Evolutionary conservation across 768 basidiomycete genomes (phyloP).

Genomic region (Pleurotus giganteus): DNA sequence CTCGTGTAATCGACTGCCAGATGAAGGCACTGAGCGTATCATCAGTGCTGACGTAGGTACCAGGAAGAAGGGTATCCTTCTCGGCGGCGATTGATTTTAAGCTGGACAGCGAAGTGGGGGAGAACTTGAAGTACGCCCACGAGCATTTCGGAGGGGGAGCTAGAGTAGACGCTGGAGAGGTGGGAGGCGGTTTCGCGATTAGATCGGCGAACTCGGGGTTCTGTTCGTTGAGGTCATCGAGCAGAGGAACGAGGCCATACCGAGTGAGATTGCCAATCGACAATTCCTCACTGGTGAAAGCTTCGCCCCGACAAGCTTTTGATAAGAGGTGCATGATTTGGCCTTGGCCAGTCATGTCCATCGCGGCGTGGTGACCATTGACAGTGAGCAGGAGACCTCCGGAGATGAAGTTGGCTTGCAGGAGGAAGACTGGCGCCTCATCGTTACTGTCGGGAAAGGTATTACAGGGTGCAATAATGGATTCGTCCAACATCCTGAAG

Average conservation of each 20-base stretch:
- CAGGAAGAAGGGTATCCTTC: slow-evolving; percentile 10
- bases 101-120: slow-evolving; percentile 11
- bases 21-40: slow-evolving; percentile 25
- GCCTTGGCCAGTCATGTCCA: slow-evolving; percentile 27
- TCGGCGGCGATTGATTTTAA: slow-evolving; percentile 20
- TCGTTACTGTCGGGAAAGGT: slow-evolving; percentile 16
- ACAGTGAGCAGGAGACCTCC: slow-evolving; percentile 25
- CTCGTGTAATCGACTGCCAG: slow-evolving; percentile 24
- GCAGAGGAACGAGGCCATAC: slow-evolving; percentile 14
- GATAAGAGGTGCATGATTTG: slow-evolving; percentile 21
- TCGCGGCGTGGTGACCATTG: slow-evolving; percentile 20
- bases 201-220: slow-evolving; percentile 8
- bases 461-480: slow-evolving; percentile 20
- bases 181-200: slow-evolving; percentile 7
- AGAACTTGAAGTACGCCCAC: slow-evolving; percentile 20
- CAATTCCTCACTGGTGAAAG: slow-evolving; percentile 20
- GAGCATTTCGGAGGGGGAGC: slow-evolving; percentile 5
- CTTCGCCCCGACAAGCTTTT: slow-evolving; percentile 21
- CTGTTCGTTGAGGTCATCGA: slow-evolving; percentile 10
- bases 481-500: slow-evolving; percentile 23
- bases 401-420: slow-evolving; percentile 23
- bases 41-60: slow-evolving; percentile 23
- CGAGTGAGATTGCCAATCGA: slow-evolving; percentile 18
- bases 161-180: background rate
- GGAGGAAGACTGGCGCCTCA: slow-evolving; percentile 21